These are phyloP conservation scores for Neurospora sp. DNA, from an alignment of 495 filamentous ascomycete genomes.

Conservation along the genomic window DNA sequence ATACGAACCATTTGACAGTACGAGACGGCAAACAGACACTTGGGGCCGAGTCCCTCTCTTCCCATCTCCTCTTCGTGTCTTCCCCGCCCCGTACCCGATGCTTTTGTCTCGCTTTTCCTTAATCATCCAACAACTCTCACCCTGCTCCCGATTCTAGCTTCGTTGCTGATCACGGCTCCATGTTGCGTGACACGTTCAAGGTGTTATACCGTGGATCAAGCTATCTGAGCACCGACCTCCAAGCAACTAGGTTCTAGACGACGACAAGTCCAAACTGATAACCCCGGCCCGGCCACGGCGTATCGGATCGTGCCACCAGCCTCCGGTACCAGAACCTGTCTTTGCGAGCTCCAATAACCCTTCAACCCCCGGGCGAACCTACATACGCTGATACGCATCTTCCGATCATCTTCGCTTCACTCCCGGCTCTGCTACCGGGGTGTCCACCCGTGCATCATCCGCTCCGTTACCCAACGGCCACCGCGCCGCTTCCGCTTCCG, in stretches of 20 bases:
- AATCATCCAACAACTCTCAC: neutral
- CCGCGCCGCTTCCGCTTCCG: slow-evolving; percentile 19
- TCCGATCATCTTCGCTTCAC: slow-evolving; percentile 17
- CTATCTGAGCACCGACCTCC: neutral
- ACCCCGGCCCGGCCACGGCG: slow-evolving; percentile 10
- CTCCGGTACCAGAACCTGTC: slow-evolving; percentile 5
- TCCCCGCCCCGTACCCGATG: neutral
- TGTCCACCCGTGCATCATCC: slow-evolving; percentile 25
- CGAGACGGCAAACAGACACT: neutral
- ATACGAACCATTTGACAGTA: neutral
- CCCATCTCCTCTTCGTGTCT: neutral
- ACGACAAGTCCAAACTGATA: neutral
- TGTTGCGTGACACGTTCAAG: neutral
- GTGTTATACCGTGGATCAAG: neutral
- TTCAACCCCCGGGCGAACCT: neutral
- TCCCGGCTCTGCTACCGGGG: slow-evolving; percentile 23
- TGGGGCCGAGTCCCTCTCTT: neutral
- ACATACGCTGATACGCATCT: slow-evolving; percentile 13
- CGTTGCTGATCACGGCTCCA: neutral
- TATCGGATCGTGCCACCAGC: slow-evolving; percentile 23
- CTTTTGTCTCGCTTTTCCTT: neutral
- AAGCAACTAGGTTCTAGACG: neutral
- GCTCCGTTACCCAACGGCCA: slow-evolving; percentile 14
- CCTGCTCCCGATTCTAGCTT: neutral
- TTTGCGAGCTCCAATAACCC: slow-evolving; percentile 1